Base-by-base conservation (phyloP, 2,329 filamentous ascomycete species). In the Colletotrichum tanaceti region DNA sequence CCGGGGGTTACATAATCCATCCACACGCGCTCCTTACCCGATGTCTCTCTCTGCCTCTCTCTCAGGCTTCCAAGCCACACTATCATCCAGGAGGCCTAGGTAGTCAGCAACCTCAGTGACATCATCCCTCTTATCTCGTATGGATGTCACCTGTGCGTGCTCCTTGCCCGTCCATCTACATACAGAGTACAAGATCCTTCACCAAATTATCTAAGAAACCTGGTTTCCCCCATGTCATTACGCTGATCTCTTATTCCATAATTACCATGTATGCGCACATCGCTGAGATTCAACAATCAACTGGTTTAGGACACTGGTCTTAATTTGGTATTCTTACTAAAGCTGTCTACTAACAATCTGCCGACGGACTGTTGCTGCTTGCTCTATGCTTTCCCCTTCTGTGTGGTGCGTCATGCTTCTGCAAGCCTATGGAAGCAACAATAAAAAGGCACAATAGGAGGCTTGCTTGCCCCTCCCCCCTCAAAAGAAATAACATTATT, bases 291-390 rank as follows among this genome's bases (percentile, higher is more conserved):
- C 47, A n/a, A 35, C 20, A 24, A 16, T 13, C 32, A 41, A 1
- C 20, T 53, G 18, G 4, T 20, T 43, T 10, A 39, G 47, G 54
- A 47, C 35, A 44, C 43, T 44, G 38, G 55, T 61, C 61, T 65
- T 18, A n/a, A 46, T 64, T 50, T 64, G 59, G 28, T 32, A 32
- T 32, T 61, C 39, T 53, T 38, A 66, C 47, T 59, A 49, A 60
- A 63, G 61, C 59, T 70, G 52, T 44, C 65, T 65, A 55, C n/a
- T 69, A 70, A 69, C 65, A 70, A 70, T 70, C 59, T 70, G 68
- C 59, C 65, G 41, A 70, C 54, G 65, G 60, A 70, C 55, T 65
- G 55, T 64, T 68, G 59, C 43, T 64, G 54, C 60, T 58, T 68
- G 50, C 50, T 70, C 58, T 54, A 63, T 58, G 46, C 44, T 52